Base-by-base conservation (phyloP, 257 asterid genomes). In the Solanum bulbocastanum region DNA sequence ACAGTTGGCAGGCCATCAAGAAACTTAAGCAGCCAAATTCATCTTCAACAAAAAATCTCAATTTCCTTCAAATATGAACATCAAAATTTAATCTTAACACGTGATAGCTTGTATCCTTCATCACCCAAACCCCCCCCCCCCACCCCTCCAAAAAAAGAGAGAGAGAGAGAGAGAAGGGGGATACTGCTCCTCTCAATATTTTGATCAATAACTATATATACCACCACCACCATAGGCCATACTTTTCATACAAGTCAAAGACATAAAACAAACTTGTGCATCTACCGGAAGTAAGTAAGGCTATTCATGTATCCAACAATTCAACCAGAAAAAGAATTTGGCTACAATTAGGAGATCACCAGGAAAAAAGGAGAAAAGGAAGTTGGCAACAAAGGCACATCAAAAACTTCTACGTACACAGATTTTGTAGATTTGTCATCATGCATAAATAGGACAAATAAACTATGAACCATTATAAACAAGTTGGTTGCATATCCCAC, bases 401-500 rank as follows among this genome's bases (percentile, higher is more conserved):
- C 20, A 82, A 10, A 32, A 82, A 82, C 44, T 49, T 82, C 71
- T 52, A 32, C 44, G 46, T 18, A 30, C 10, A 18, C 30, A 10
- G 69, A 82, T 46, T 81, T 49, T 49, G 86, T 7, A 82, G 86
- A 82, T 82, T 11, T 37, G 25, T 16, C 69, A 30, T 30, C 27
- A 82, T 52, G 22, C 13, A 20, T 49, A 49, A 82, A 10, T 49
- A 82, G 44, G 44, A 30, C 30, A 82, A 32, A 49, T 49, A 82
- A 18, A 49, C 86, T 49, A 82, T 30, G 44, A 82, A 49, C 12
- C 22, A 82, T 82, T 82, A 52, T 49, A 52, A 12, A 49, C 69
- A 82, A 82, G 86, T 82, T 82, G 71, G 71, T 49, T 49, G 86
- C 69, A 82, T 49, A 49, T 46, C 44, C 44, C 44, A 96, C 99